phyloP scores from a whole-genome alignment of 257 asterid genomes.

The Fraxinus anomala region DNA sequence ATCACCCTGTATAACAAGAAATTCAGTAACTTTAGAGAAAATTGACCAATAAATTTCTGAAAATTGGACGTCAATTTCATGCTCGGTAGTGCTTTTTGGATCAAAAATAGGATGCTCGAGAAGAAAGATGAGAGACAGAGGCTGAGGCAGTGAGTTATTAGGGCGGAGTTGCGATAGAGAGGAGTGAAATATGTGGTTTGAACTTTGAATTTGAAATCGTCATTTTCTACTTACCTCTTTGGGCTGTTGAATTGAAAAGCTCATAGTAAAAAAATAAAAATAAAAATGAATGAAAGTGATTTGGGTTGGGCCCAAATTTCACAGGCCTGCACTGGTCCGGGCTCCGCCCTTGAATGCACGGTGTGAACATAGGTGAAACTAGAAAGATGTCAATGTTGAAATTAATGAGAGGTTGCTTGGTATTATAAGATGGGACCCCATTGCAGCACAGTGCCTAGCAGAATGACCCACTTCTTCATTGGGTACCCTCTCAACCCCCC shows the following conservation, averaged over 20 bases:
- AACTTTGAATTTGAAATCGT: too few species aligned
- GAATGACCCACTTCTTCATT: slow-evolving; percentile 30
- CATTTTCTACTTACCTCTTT: too few species aligned
- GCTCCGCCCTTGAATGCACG: neutral
- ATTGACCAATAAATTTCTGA: too few species aligned
- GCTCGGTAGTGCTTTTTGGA: too few species aligned
- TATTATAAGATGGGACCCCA: slow-evolving; percentile 35
- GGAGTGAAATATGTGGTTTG: too few species aligned
- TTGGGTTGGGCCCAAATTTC: too few species aligned
- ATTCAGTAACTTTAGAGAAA: neutral
- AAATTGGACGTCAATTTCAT: too few species aligned
- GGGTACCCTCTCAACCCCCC: neutral
- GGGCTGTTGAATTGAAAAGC: too few species aligned
- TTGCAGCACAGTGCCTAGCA: slow-evolving; percentile 12
- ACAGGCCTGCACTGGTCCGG: too few species aligned
- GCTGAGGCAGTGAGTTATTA: too few species aligned
- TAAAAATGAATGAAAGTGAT: neutral
- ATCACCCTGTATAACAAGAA: neutral
- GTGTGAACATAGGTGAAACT: slow-evolving; percentile 32
- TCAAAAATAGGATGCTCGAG: slow-evolving; percentile 25
- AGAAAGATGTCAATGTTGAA: slow-evolving; percentile 2
- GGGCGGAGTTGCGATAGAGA: too few species aligned
- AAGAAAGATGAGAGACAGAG: slow-evolving; percentile 22
- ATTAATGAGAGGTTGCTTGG: slow-evolving; percentile 27
- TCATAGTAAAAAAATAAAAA: too few species aligned